phyloP scores from a whole-genome alignment of 2,329 filamentous ascomycete species.

The Fusarium sp. region DNA sequence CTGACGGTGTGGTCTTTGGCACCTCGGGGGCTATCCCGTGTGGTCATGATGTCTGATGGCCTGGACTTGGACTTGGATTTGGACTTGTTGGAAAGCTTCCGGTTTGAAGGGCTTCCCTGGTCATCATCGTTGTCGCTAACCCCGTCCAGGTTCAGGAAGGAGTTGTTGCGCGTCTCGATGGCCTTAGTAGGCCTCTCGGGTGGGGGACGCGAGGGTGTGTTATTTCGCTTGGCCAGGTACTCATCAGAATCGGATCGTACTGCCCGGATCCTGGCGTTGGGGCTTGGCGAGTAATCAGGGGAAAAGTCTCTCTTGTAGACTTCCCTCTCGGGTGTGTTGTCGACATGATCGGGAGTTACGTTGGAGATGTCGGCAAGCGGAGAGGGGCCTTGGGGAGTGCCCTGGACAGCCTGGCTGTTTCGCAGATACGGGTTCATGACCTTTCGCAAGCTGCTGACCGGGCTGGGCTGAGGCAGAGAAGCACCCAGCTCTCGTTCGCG shows the following conservation, averaged over 20 bases:
- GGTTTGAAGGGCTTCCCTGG: conserved; percentile 25
- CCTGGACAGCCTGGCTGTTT: conserved; percentile 44
- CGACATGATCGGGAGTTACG: conserved; percentile 30
- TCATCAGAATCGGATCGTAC: conserved; percentile 62
- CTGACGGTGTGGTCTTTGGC: conserved; percentile 46
- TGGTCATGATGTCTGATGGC: conserved; percentile 7
- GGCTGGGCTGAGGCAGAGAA: conserved; percentile 63
- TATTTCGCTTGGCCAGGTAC: conserved; percentile 32
- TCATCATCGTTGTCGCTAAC: conserved; percentile 61
- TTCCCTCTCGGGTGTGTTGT: conserved; percentile 39
- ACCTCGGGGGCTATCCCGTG: conserved; percentile 21
- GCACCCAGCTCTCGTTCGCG: conserved; percentile 47
- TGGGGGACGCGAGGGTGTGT: conserved; percentile 52
- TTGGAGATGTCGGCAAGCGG: conserved; percentile 43
- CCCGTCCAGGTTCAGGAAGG: conserved; percentile 63
- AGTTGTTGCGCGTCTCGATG: conserved; percentile 55
- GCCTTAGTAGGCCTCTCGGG: conserved; percentile 47
- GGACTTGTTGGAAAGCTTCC: conserved; percentile 25
- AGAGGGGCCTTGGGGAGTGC: conserved; percentile 44
- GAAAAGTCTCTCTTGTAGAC: conserved; percentile 73
- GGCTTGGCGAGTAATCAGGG: conserved; percentile 79
- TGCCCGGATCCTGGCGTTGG: conserved; percentile 77
- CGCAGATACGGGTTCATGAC: conserved; percentile 88
- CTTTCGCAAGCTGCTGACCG: conserved; percentile 83
- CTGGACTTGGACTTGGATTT: conserved; percentile 18